Evolutionary conservation across 2,329 filamentous ascomycete genomes (phyloP).

Genomic region (Lizonia empirigonia): DNA sequence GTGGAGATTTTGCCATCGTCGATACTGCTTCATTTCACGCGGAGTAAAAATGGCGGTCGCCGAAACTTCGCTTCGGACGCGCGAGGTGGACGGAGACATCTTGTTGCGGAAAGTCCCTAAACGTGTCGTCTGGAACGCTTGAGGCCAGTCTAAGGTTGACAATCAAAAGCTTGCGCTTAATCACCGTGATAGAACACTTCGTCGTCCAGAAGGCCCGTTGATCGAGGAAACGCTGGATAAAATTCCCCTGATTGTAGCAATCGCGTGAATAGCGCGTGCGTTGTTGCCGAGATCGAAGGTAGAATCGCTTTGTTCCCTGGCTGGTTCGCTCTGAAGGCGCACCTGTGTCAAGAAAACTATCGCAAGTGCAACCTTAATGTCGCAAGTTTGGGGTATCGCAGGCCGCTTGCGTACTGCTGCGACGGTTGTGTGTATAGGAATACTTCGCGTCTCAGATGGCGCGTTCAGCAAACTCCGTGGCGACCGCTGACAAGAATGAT

Average conservation of each 20-base stretch:
- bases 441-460: conserved; percentile 4
- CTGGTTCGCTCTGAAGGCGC: background rate
- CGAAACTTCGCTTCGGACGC: conserved; percentile 21
- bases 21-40: conserved; percentile 36
- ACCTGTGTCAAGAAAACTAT: background rate
- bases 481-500: conserved; percentile 26
- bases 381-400: background rate
- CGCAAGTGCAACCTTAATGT: background rate
- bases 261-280: conserved; percentile 6
- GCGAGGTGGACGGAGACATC: conserved; percentile 5
- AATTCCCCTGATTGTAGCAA: background rate
- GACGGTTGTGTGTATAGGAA: background rate
- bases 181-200: background rate
- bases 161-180: background rate
- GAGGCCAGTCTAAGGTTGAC: background rate
- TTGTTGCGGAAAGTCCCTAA: background rate
- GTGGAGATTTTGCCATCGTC: conserved; percentile 34
- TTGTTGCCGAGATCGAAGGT: conserved; percentile 5
- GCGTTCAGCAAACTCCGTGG: conserved; percentile 32
- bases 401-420: background rate
- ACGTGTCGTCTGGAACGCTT: conserved; percentile 1
- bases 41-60: conserved; percentile 33
- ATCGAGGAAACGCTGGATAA: too few relatives aligned
- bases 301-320: background rate
- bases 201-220: background rate